These are phyloP conservation scores for Phytophthora pisi DNA, from an alignment of 352 stramenopile species.

Conservation along the genomic window DNA sequence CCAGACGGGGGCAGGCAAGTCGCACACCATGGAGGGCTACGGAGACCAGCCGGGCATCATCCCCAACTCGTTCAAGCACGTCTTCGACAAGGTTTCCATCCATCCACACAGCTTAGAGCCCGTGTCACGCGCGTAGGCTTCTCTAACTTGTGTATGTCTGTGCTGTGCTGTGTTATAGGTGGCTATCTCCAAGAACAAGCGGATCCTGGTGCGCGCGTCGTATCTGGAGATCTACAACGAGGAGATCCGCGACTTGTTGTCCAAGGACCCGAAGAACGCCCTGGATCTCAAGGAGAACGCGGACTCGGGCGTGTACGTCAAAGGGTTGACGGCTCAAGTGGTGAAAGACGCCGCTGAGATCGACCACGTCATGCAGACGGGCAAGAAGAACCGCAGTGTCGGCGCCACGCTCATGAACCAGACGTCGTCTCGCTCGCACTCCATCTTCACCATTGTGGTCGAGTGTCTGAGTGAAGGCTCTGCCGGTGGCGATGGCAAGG, in stretches of 20 bases:
- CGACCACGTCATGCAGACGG: slow-evolving; percentile 91
- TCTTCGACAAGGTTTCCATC: slow-evolving; percentile 72
- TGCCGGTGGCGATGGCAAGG: slow-evolving; percentile 66
- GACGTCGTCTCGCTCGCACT: slow-evolving; percentile 96
- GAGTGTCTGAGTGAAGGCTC: slow-evolving; percentile 86
- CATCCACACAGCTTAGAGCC: too few relatives aligned
- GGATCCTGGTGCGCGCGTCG: slow-evolving; percentile 95
- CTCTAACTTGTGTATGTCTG: too few relatives aligned
- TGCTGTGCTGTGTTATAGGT: slow-evolving; percentile 21
- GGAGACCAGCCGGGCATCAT: slow-evolving; percentile 87
- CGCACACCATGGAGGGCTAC: slow-evolving; percentile 88
- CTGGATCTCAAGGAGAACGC: slow-evolving; percentile 93
- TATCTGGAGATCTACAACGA: slow-evolving; percentile 99
- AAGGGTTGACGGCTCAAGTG: slow-evolving; percentile 85
- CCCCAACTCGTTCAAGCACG: slow-evolving; percentile 91
- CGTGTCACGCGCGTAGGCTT: too few relatives aligned
- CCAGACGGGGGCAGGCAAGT: slow-evolving; percentile 91
- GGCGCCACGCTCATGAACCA: slow-evolving; percentile 98
- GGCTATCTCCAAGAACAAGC: slow-evolving; percentile 90
- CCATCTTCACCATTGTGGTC: slow-evolving; percentile 97
- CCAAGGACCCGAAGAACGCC: slow-evolving; percentile 75
- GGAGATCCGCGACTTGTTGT: slow-evolving; percentile 96
- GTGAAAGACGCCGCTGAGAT: slow-evolving; percentile 92
- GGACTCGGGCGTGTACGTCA: slow-evolving; percentile 91
- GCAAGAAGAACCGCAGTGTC: slow-evolving; percentile 95